phyloP scores from a whole-genome alignment of 2,329 filamentous ascomycete species.

The Diplodia corticola region DNA sequence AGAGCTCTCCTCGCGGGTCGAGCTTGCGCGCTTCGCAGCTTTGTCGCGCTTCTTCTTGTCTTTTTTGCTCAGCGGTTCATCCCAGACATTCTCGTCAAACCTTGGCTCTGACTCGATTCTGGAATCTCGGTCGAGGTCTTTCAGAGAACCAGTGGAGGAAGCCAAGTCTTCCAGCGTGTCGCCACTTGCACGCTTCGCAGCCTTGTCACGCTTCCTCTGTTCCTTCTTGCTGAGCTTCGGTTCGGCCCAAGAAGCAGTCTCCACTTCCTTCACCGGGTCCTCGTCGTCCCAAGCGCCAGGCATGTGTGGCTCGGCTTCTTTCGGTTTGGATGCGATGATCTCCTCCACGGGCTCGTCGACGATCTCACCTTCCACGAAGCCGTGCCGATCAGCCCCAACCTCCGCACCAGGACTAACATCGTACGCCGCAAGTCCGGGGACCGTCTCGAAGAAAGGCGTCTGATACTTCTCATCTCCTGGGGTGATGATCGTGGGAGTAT shows the following conservation, averaged over 20 bases:
- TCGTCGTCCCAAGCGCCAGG: slow-evolving; percentile 61
- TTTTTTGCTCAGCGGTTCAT: slow-evolving; percentile 34
- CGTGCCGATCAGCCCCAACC: slow-evolving; percentile 26
- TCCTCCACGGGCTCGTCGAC: slow-evolving; percentile 57
- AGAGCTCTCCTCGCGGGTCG: slow-evolving; percentile 1
- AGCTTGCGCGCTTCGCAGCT: slow-evolving; percentile 21
- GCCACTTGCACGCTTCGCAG: slow-evolving; percentile 14
- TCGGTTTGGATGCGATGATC: slow-evolving; percentile 29
- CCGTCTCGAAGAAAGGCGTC: slow-evolving; percentile 45
- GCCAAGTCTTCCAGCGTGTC: slow-evolving; percentile 27
- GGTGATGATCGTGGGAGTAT: slow-evolving; percentile 25
- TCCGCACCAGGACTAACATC: slow-evolving; percentile 30
- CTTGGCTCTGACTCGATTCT: neutral
- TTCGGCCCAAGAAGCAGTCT: slow-evolving; percentile 24
- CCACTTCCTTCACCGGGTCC: slow-evolving; percentile 27
- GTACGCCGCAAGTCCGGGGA: slow-evolving; percentile 38
- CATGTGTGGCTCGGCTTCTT: slow-evolving; percentile 53
- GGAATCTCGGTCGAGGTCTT: neutral
- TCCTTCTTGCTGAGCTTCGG: slow-evolving; percentile 33
- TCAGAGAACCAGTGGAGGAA: neutral
- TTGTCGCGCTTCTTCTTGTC: slow-evolving; percentile 32
- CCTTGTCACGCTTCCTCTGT: slow-evolving; percentile 31
- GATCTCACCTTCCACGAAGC: slow-evolving; percentile 38
- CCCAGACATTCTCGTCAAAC: slow-evolving; percentile 31
- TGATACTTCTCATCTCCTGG: slow-evolving; percentile 32